These are phyloP conservation scores for Cubamyces lactineus DNA, from an alignment of 768 basidiomycete genomes.

Conservation along the genomic window DNA sequence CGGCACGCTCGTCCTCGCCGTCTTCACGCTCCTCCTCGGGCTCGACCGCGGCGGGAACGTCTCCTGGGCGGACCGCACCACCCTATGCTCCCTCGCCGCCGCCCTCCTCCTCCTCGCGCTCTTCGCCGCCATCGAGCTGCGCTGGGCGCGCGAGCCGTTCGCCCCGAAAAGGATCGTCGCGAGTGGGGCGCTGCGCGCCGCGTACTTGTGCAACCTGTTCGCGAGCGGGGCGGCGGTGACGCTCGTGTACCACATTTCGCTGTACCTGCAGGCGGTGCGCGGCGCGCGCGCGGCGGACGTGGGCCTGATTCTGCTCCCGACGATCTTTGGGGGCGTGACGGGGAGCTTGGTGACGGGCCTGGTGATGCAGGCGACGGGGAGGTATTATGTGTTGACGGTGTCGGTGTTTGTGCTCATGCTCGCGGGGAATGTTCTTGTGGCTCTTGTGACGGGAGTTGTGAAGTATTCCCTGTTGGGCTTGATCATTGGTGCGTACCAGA, in stretches of 20 bases:
- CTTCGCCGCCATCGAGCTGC: conserved; percentile 52
- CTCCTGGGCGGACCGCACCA: conserved; percentile 33
- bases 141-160: conserved; percentile 60
- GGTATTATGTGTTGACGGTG: conserved; percentile 56
- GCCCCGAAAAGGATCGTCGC: conserved; percentile 58
- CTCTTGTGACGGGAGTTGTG: conserved; percentile 45
- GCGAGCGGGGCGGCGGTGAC: conserved; percentile 48
- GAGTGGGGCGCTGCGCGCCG: conserved; percentile 51
- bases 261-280: conserved; percentile 63
- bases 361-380: conserved; percentile 60
- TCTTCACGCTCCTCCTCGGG: conserved; percentile 60
- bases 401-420: conserved; percentile 43
- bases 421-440: conserved; percentile 42
- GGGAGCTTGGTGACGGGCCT: conserved; percentile 58
- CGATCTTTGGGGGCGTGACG: conserved; percentile 47
- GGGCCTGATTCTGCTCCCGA: conserved; percentile 55
- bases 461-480: conserved; percentile 43
- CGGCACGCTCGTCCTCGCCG: conserved; percentile 52
- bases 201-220: conserved; percentile 65
- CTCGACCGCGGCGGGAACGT: conserved; percentile 48
- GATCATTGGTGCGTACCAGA: conserved; percentile 41
- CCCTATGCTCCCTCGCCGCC: conserved; percentile 25
- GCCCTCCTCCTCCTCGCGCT: conserved; percentile 26
- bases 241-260: conserved; percentile 54
- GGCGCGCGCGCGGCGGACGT: conserved; percentile 50